Percentiles rank a stretch among this genome's conserved stretches.
Conservation (phyloP, 805 yeast genomes). For the Blastobotrys peoriensis region DNA sequence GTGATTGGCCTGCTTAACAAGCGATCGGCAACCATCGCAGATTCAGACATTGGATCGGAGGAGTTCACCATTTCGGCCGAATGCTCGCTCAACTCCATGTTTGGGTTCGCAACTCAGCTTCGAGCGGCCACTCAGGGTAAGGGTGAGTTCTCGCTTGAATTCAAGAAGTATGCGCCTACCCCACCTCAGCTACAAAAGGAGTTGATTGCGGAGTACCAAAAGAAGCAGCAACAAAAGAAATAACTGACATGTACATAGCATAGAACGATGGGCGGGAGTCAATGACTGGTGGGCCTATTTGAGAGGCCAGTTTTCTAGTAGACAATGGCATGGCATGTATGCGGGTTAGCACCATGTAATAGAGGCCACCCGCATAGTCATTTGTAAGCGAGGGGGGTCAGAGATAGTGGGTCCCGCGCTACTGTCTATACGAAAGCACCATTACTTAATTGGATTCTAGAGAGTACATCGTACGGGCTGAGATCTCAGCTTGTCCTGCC, state of each 20-base stretch:
- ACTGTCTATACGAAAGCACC: too few species aligned
- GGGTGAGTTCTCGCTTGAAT: conserved; percentile 95
- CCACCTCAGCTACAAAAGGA: conserved; percentile 86
- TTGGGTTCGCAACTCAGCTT: conserved; percentile 90
- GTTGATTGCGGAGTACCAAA: conserved; percentile 75
- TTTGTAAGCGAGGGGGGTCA: too few species aligned
- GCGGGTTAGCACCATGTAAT: too few species aligned
- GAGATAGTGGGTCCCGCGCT: too few species aligned
- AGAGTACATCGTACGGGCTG: too few species aligned
- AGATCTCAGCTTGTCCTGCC: too few species aligned
- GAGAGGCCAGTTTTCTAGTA: too few species aligned
- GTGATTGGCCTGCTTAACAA: conserved; percentile 90
- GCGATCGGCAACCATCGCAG: conserved; percentile 84
- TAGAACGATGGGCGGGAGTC: too few species aligned
- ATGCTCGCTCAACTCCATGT: conserved; percentile 93
- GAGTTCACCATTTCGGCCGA: conserved; percentile 92
- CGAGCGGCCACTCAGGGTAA: conserved; percentile 98
- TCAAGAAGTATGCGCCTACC: conserved; percentile 86
- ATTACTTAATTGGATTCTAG: too few species aligned
- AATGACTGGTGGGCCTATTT: too few species aligned
- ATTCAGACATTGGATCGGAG: conserved; percentile 89
- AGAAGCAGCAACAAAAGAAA: conserved; percentile 43
- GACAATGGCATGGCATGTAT: too few species aligned
- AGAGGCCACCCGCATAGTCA: too few species aligned
- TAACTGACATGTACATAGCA: conserved; percentile 6